These are phyloP conservation scores for Pyricularia sp. DNA, from an alignment of 2,329 filamentous ascomycete species.

Conservation along the genomic window DNA sequence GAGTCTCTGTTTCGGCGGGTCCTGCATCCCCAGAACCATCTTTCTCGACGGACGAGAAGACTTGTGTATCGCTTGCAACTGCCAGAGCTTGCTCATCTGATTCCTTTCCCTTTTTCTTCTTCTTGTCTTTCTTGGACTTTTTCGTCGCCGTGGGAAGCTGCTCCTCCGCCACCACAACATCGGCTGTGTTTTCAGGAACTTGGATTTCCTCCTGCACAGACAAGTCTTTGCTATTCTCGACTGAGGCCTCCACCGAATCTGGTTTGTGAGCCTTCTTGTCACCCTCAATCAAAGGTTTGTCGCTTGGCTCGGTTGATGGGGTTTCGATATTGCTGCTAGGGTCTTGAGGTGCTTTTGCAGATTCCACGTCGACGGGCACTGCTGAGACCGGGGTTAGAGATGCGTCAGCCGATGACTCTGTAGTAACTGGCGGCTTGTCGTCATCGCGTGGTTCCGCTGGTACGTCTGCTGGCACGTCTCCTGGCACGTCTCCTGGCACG, in stretches of 20 bases:
- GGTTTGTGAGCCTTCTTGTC: not conserved
- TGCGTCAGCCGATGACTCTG: not conserved
- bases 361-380: not conserved
- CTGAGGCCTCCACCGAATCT: not conserved
- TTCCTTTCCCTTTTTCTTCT: constrained; percentile 3
- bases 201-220: not conserved
- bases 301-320: not conserved
- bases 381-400: not conserved
- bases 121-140: constrained; percentile 12
- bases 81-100: not conserved
- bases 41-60: not conserved
- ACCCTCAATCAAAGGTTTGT: not conserved
- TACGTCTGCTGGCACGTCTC: not conserved
- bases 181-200: not conserved
- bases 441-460: not conserved
- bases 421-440: not conserved
- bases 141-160: constrained; percentile 12
- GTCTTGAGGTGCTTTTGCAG: not conserved
- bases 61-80: not conserved
- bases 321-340: not conserved
- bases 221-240: not conserved
- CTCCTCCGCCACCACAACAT: constrained; percentile 9
- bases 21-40: constrained; percentile 8
- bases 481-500: not conserved
- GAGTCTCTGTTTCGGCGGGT: not conserved